These are phyloP conservation scores for Trichoderma asperelloides DNA, from an alignment of 495 filamentous ascomycete species.

Conservation along the genomic window DNA sequence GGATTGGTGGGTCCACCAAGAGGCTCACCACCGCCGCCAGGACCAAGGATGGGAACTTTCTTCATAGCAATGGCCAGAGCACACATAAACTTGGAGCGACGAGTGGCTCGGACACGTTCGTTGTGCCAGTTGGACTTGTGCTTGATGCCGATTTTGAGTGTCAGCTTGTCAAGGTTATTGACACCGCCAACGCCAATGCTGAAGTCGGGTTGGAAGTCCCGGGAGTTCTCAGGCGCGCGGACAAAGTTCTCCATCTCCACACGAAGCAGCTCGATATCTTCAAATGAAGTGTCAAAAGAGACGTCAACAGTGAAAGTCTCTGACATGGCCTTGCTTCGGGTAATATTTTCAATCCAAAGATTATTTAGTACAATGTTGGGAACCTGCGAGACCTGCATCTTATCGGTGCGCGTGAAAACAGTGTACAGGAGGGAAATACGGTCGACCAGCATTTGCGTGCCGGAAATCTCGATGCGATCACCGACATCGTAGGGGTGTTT, in stretches of 20 bases:
- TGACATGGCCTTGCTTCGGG: slow-evolving; percentile 82
- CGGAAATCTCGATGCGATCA: slow-evolving; percentile 78
- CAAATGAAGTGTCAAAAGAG: slow-evolving; percentile 74
- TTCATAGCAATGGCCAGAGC: slow-evolving; percentile 79
- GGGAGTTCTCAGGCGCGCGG: slow-evolving; percentile 71
- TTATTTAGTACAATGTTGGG: slow-evolving; percentile 88
- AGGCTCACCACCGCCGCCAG: slow-evolving; percentile 60
- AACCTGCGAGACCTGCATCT: slow-evolving; percentile 66
- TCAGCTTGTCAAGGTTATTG: slow-evolving; percentile 79
- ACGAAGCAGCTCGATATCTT: slow-evolving; percentile 75
- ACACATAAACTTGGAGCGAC: slow-evolving; percentile 94
- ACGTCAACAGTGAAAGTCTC: slow-evolving; percentile 74
- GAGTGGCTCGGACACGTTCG: slow-evolving; percentile 68
- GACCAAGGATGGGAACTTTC: slow-evolving; percentile 76
- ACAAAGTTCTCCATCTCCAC: slow-evolving; percentile 79
- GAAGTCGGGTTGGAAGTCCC: slow-evolving; percentile 86
- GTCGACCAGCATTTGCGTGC: slow-evolving; percentile 69
- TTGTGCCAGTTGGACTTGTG: slow-evolving; percentile 98
- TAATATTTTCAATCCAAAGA: slow-evolving; percentile 88
- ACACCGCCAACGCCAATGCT: slow-evolving; percentile 69
- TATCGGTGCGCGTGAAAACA: slow-evolving; percentile 78
- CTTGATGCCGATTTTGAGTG: slow-evolving; percentile 71
- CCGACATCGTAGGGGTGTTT: slow-evolving; percentile 90
- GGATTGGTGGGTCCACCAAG: slow-evolving; percentile 64
- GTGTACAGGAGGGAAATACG: slow-evolving; percentile 91